These are phyloP conservation scores for Leptographium radiaticola DNA, from an alignment of 2,329 filamentous ascomycete species.

Conservation along the genomic window DNA sequence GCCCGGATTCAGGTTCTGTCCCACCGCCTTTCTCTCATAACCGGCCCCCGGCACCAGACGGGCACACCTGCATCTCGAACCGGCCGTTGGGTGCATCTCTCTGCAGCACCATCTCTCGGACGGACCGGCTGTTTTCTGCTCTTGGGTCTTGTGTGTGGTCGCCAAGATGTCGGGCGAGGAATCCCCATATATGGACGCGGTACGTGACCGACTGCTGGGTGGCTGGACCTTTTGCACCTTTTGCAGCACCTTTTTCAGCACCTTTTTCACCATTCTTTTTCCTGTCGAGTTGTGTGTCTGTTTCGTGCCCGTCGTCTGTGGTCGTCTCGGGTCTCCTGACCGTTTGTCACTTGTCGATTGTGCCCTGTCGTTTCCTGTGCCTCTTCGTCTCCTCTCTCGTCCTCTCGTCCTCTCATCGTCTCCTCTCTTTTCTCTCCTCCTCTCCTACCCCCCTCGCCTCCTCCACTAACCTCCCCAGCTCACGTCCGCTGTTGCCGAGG, in stretches of 20 bases:
- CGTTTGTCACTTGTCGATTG: not conserved
- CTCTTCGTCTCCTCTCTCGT: not conserved
- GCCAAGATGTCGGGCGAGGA: not conserved
- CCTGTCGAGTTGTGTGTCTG: no score
- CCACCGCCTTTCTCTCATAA: slow-evolving; percentile 2
- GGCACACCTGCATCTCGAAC: not conserved
- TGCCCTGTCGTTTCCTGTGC: not conserved
- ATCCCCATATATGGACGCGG: not conserved
- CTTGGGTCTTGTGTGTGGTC: not conserved
- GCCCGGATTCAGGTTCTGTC: not conserved
- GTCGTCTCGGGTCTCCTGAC: not conserved
- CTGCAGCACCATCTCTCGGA: not conserved
- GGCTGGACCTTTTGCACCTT: not conserved
- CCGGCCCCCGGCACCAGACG: not conserved
- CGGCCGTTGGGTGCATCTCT: not conserved
- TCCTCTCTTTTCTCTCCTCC: not conserved
- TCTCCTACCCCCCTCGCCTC: not conserved
- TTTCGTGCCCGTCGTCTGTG: not conserved
- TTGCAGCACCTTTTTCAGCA: no score
- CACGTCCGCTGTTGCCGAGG: slow-evolving; percentile 43
- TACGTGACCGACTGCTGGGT: not conserved
- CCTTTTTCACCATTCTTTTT: no score
- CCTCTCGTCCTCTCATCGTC: not conserved
- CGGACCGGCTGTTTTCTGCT: not conserved
- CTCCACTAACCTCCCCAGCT: slow-evolving; percentile 23